A percentile compares a stretch with the other conserved stretches of the same genome.
These are phyloP conservation scores for Candida dubliniensis DNA, from an alignment of 1,139 yeast species.

Conservation along the genomic window DNA sequence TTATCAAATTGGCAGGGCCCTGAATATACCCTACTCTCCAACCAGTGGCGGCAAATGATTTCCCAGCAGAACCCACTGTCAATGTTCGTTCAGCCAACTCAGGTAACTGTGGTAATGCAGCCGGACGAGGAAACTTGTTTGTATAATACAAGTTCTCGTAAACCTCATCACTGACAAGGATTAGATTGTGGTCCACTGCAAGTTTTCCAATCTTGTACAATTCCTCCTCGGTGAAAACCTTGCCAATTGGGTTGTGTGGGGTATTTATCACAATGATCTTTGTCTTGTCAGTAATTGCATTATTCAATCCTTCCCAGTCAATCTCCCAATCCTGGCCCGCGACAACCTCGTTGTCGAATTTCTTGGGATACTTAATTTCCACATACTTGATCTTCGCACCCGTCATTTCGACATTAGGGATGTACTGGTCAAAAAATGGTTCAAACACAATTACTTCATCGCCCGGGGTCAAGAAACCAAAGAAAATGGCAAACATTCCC, in stretches of 20 bases:
- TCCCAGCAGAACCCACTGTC: slow-evolving; percentile 96
- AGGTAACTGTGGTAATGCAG: slow-evolving; percentile 64
- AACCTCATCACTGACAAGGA: slow-evolving; percentile 89
- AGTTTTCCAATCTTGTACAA: slow-evolving; percentile 71
- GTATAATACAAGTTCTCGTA: slow-evolving; percentile 84
- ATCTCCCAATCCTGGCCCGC: slow-evolving; percentile 85
- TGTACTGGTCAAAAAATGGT: slow-evolving; percentile 96
- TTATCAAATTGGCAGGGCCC: slow-evolving; percentile 79
- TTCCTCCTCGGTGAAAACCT: slow-evolving; percentile 76
- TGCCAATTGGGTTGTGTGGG: slow-evolving; percentile 96
- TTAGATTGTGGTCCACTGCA: slow-evolving; percentile 79
- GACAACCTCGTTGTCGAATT: slow-evolving; percentile 61
- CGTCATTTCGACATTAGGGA: slow-evolving; percentile 87
- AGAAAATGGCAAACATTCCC: slow-evolving; percentile 82
- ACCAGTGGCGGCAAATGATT: slow-evolving; percentile 96
- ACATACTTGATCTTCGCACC: slow-evolving; percentile 91
- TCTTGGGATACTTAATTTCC: slow-evolving; percentile 80
- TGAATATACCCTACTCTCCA: slow-evolving; percentile 98
- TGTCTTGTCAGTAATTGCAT: slow-evolving; percentile 70
- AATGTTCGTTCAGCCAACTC: slow-evolving; percentile 78
- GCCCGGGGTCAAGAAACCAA: slow-evolving; percentile 81
- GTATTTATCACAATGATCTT: slow-evolving; percentile 86
- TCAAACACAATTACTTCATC: slow-evolving; percentile 98
- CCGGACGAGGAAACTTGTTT: slow-evolving; percentile 74
- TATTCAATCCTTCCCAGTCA: slow-evolving; percentile 73